Evolutionary conservation across 768 basidiomycete species (phyloP), one percentile per base, ranked within the genome.

Genomic region (Macrocybe gigantea): DNA sequence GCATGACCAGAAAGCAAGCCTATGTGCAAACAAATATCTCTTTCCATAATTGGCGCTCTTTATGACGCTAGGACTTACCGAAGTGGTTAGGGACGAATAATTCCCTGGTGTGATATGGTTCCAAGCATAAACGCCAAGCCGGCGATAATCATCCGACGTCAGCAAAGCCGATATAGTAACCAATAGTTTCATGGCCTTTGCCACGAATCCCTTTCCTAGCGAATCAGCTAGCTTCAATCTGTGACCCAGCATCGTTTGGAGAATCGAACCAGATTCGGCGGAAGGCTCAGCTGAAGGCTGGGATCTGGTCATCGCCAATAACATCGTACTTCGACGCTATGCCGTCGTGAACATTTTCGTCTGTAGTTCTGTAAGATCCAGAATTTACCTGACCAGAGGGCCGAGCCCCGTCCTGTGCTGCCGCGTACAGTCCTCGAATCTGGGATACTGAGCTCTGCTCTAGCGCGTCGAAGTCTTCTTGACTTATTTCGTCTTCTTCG

Each of bases 1-100:
- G 83, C 82, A 86, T 87, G 22, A 80, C 49, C 15, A 89, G 64
- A 58, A 83, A 88, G 54, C 77, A 81, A 4, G 78, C 72, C 80
- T 82, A 49, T 29, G 22, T 50, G 29, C 49, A 10, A 44, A 44
- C 48, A 6, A 38, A 15, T 30, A 29, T 45, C 4, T 22, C 22
- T 22, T 4, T 41, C 32, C 10, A 43, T 37, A 7, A 15, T 41
- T 22, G 4, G 22, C 4, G 22, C 22, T 22, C 22, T 4, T 22
- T 22, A 22, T 22, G 22, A 22, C 22, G 22, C 4, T 22, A 22
- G 2, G 22, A 22, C 22, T 22, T 22, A 22, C 22, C 22, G 22
- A 22, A 22, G 22, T 22, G 22, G 22, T 22, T 11, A 78, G 66
- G 12, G 70, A 58, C 40, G 67, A 68, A 3, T 64, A 51, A 53